Evolutionary conservation across 495 filamentous ascomycete species (phyloP).

Genomic region (Thozetella sp.): DNA sequence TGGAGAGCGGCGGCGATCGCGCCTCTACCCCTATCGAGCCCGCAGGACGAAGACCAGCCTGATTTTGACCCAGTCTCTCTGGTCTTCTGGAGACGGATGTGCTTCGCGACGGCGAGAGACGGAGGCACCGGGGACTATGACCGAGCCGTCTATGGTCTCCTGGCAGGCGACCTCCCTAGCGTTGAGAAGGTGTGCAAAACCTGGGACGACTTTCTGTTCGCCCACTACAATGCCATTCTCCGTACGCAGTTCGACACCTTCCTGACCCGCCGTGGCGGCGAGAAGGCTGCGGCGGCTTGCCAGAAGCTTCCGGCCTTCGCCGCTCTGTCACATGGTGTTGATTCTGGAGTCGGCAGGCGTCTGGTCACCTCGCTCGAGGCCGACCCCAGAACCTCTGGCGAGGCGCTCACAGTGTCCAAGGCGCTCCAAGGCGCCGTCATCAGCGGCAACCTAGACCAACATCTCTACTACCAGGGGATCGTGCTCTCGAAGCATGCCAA

Average conservation of each 20-base stretch:
- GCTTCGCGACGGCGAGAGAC: constrained; percentile 71
- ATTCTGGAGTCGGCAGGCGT: constrained; percentile 43
- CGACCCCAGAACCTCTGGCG: constrained; percentile 41
- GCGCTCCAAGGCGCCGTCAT: constrained; percentile 68
- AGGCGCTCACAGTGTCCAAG: constrained; percentile 60
- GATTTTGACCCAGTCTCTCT: constrained; percentile 49
- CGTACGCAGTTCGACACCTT: constrained; percentile 68
- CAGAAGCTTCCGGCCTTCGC: constrained; percentile 53
- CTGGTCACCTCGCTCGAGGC: constrained; percentile 53
- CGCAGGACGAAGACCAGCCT: constrained; percentile 31
- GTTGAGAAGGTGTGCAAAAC: constrained; percentile 74
- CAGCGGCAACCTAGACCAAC: constrained; percentile 54
- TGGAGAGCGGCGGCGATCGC: constrained; percentile 81
- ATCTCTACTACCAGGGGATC: constrained; percentile 61
- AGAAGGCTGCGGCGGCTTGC: constrained; percentile 32
- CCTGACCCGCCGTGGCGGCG: constrained; percentile 47
- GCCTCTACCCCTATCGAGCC: constrained; percentile 49
- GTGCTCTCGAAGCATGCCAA: constrained; percentile 57
- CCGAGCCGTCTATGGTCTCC: constrained; percentile 83
- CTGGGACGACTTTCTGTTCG: constrained; percentile 93
- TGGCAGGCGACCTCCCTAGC: constrained; percentile 79
- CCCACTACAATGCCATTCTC: constrained; percentile 81
- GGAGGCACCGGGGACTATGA: constrained; percentile 75
- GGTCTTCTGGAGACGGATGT: constrained; percentile 79
- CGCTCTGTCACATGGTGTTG: constrained; percentile 54